Conservation (phyloP, 345 rosid species). For the Murraya koenigii region DNA sequence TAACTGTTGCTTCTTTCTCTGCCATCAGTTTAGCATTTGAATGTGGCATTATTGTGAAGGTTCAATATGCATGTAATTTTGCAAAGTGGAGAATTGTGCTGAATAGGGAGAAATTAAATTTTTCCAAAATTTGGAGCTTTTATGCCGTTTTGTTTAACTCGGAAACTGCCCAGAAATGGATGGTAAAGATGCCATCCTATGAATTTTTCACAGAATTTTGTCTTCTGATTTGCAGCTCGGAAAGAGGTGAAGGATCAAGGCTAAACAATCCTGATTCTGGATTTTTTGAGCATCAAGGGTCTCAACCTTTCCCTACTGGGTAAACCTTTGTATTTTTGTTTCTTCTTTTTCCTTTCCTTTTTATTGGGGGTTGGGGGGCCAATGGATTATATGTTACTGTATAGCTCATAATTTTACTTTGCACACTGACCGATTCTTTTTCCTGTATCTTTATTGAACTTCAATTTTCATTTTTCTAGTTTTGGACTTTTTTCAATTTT, state of each 20-base stretch:
- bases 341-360: neutral
- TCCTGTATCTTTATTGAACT: neutral
- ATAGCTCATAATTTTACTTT: neutral
- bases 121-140: neutral
- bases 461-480: neutral
- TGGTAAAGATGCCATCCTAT: neutral
- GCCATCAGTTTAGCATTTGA: neutral
- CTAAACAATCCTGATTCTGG: constrained; percentile 22
- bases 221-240: constrained; percentile 35
- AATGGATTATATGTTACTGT: neutral
- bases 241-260: constrained; percentile 35
- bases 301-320: constrained; percentile 65
- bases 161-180: neutral
- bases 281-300: constrained; percentile 33
- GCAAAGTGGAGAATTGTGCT: neutral
- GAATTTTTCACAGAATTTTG: neutral
- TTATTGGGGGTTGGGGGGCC: neutral
- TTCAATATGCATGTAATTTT: neutral
- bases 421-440: neutral
- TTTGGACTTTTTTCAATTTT: neutral
- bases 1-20: neutral
- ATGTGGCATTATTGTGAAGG: neutral
- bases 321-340: constrained; percentile 21
- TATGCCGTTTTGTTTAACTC: neutral
- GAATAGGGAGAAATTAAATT: neutral